Conservation (phyloP, 75 land plant genomes). For the Selaginella moellendorffii region DNA sequence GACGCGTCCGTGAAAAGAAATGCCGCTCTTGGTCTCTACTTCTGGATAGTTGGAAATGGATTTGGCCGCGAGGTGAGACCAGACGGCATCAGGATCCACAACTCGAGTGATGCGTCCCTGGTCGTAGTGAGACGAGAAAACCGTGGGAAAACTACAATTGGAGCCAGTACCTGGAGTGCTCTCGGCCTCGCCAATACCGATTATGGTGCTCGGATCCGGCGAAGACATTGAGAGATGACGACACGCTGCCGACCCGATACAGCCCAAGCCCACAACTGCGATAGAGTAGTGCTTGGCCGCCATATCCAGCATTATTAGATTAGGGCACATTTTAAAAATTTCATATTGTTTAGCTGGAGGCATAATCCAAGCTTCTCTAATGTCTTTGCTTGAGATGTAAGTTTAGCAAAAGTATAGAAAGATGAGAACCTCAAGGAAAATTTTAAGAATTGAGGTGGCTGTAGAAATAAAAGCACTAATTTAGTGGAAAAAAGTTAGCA, state of each 20-base stretch:
- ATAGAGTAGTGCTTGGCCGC: no score
- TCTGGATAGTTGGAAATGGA: slow-evolving; percentile 16
- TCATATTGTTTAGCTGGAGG: no score
- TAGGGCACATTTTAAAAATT: no score
- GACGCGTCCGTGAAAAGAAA: slow-evolving; percentile 15
- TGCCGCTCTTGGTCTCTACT: slow-evolving; percentile 16
- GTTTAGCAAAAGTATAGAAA: no score
- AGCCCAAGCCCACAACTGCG: slow-evolving; percentile 21
- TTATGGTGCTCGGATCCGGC: background rate
- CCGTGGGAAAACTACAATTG: background rate
- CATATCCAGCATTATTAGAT: no score
- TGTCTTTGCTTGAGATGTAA: no score
- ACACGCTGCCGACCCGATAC: slow-evolving; percentile 22
- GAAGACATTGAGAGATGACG: slow-evolving; percentile 11
- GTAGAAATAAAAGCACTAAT: no score
- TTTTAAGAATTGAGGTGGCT: no score
- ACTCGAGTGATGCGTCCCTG: slow-evolving; percentile 22
- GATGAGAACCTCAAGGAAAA: no score
- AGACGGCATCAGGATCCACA: slow-evolving; percentile 19
- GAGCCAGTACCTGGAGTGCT: slow-evolving; percentile 3
- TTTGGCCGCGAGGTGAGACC: slow-evolving; percentile 24
- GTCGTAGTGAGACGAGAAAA: slow-evolving; percentile 22
- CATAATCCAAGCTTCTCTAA: no score
- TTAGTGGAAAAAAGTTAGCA: no score
- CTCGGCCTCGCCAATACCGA: slow-evolving; percentile 21